A percentile compares a stretch with the other conserved stretches of the same genome.
Conservation (phyloP, 805 yeast genomes). For the Sungouiozyma intestinalis region DNA sequence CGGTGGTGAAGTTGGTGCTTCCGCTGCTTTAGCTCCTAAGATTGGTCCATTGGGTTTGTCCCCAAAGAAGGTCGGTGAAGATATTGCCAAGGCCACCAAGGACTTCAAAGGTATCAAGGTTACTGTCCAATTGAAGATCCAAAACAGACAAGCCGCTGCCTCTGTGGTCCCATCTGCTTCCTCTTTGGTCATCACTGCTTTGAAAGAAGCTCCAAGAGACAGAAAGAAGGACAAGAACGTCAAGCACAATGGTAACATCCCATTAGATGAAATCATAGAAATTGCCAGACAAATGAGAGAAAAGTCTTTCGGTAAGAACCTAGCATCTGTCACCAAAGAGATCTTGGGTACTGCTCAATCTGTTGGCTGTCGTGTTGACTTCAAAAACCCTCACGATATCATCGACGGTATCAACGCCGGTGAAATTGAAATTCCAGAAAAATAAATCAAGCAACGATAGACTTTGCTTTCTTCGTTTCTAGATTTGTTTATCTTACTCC, state of each 20-base stretch:
- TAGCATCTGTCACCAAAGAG: constrained; percentile 96
- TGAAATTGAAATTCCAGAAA: constrained; percentile 65
- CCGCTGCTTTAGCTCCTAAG: constrained; percentile 99
- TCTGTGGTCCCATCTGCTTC: constrained; percentile 99
- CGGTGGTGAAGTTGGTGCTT: constrained; percentile 99
- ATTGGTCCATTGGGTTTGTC: constrained; percentile 99
- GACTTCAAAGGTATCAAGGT: constrained; percentile 98
- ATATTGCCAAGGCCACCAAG: constrained; percentile 99
- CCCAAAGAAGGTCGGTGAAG: constrained; percentile 99
- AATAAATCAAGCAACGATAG: constrained; percentile 16
- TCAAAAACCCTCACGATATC: constrained; percentile 98
- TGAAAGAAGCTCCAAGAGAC: constrained; percentile 99
- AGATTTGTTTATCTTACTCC: background rate
- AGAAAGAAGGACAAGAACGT: constrained; percentile 99
- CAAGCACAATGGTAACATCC: constrained; percentile 98
- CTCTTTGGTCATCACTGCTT: constrained; percentile 95
- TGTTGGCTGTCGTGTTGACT: constrained; percentile 98
- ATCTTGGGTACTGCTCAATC: constrained; percentile 99
- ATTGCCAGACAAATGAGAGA: constrained; percentile 96
- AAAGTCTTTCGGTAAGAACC: constrained; percentile 95
- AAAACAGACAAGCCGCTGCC: constrained; percentile 99
- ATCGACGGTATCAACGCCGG: constrained; percentile 98
- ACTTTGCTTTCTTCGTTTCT: constrained; percentile 1
- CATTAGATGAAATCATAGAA: constrained; percentile 91
- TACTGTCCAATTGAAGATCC: constrained; percentile 96